These are phyloP conservation scores for Talaromyces stipitatus DNA, from an alignment of 495 filamentous ascomycete genomes.

Conservation along the genomic window DNA sequence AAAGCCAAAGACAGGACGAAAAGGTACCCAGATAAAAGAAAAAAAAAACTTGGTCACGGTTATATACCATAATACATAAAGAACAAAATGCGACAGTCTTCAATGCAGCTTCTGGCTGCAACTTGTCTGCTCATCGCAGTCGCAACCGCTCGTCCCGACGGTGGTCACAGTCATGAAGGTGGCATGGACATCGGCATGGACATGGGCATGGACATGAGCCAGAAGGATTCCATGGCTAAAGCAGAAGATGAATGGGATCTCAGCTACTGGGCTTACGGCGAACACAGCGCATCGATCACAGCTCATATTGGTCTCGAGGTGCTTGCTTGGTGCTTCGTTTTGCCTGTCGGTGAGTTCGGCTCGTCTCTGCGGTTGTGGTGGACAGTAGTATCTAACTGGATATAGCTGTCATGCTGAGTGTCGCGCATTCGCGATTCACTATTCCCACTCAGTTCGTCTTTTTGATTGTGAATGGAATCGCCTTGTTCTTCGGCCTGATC, in stretches of 20 bases:
- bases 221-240: slow-evolving; percentile 42
- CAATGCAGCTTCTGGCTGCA: slow-evolving; percentile 29
- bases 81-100: slow-evolving; percentile 10
- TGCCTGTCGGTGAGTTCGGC: slow-evolving; percentile 64
- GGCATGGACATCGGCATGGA: slow-evolving; percentile 24
- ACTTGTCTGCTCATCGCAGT: slow-evolving; percentile 23
- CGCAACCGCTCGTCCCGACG: slow-evolving; percentile 29
- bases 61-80: too few relatives aligned
- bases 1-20: neutral
- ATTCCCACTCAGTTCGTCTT: slow-evolving; percentile 72
- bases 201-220: slow-evolving; percentile 30
- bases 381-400: slow-evolving; percentile 4
- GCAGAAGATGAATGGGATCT: slow-evolving; percentile 22
- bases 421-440: slow-evolving; percentile 69
- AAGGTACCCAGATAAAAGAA: neutral
- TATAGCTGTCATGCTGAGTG: slow-evolving; percentile 77
- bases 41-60: too few relatives aligned
- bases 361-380: neutral
- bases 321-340: slow-evolving; percentile 71
- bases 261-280: slow-evolving; percentile 71
- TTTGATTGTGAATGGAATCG: slow-evolving; percentile 60
- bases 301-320: slow-evolving; percentile 77
- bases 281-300: slow-evolving; percentile 59
- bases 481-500: slow-evolving; percentile 61
- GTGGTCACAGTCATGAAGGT: slow-evolving; percentile 20